Percentiles rank a stretch among this genome's conserved stretches.
These are phyloP conservation scores for Cladosporium halotolerans DNA, from an alignment of 2,329 filamentous ascomycete genomes.

Conservation along the genomic window DNA sequence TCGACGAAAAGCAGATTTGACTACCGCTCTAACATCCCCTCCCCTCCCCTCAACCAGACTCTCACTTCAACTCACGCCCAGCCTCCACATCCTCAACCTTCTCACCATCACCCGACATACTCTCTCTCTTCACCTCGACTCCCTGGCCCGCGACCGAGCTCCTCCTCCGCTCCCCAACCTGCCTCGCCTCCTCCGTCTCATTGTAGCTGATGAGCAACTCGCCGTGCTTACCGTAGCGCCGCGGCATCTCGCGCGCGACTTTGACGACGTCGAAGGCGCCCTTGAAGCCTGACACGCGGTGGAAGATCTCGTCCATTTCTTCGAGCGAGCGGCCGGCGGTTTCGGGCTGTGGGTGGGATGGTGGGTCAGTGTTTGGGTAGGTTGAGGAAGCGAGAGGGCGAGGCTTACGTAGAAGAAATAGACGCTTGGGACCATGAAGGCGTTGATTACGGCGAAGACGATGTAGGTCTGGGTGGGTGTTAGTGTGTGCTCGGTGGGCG, in stretches of 20 bases:
- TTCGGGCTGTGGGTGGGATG: slow-evolving; percentile 40
- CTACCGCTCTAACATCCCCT: neutral
- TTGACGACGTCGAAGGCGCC: slow-evolving; percentile 50
- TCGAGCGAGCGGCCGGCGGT: slow-evolving; percentile 59
- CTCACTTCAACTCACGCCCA: neutral
- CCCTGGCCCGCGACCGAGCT: slow-evolving; percentile 17
- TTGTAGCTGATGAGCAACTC: slow-evolving; percentile 50
- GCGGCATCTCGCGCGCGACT: slow-evolving; percentile 46
- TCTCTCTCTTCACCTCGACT: neutral
- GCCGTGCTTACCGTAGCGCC: slow-evolving; percentile 53
- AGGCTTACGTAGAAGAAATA: slow-evolving; percentile 33
- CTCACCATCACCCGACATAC: neutral
- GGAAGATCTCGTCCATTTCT: slow-evolving; percentile 56
- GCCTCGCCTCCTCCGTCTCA: slow-evolving; percentile 28
- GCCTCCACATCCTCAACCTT: slow-evolving; percentile 10
- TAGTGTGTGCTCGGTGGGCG: neutral
- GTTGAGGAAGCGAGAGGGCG: neutral
- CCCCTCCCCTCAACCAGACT: neutral
- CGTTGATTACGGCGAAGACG: slow-evolving; percentile 60
- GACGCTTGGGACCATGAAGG: slow-evolving; percentile 47
- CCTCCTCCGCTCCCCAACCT: slow-evolving; percentile 18
- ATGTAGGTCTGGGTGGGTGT: slow-evolving; percentile 19
- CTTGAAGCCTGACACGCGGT: slow-evolving; percentile 35
- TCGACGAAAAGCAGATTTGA: too few relatives aligned
- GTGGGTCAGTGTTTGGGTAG: neutral